phyloP scores from a whole-genome alignment of 2,329 filamentous ascomycete species.

The Byssochlamys sp. region DNA sequence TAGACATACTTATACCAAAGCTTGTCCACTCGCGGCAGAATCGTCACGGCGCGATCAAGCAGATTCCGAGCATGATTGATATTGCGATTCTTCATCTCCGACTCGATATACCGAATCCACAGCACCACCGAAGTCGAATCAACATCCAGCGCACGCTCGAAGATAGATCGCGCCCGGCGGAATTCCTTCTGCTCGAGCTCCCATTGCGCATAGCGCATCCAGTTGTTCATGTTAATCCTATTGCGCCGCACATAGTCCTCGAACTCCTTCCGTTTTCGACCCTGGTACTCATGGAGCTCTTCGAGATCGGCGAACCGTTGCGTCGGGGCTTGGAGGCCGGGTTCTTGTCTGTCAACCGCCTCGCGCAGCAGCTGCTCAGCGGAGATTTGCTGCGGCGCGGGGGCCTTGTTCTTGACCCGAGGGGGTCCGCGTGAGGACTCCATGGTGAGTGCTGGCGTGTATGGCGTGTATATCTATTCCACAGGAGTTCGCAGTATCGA shows the following conservation, averaged over 20 bases:
- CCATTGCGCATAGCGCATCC: conserved; percentile 95
- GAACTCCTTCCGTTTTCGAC: conserved; percentile 88
- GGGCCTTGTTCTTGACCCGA: conserved; percentile 96
- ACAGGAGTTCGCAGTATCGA: not conserved
- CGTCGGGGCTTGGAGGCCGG: conserved; percentile 75
- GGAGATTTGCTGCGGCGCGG: conserved; percentile 82
- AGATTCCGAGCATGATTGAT: conserved; percentile 95
- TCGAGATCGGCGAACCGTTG: conserved; percentile 93
- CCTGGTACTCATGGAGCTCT: conserved; percentile 95
- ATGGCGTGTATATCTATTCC: not conserved
- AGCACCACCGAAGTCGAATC: conserved; percentile 76
- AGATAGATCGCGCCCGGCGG: conserved; percentile 79
- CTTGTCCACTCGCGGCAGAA: conserved; percentile 84
- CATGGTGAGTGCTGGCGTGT: conserved; percentile 47
- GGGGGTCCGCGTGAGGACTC: conserved; percentile 84
- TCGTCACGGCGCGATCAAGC: conserved; percentile 86
- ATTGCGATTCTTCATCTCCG: conserved; percentile 89
- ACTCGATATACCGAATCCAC: conserved; percentile 89
- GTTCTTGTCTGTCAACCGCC: conserved; percentile 92
- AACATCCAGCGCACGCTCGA: conserved; percentile 87
- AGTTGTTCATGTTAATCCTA: conserved; percentile 92
- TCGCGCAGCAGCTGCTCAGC: conserved; percentile 95
- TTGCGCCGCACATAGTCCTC: conserved; percentile 97
- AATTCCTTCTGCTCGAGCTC: conserved; percentile 98
- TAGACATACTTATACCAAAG: conserved; percentile 99